Conservation (phyloP, 2,329 filamentous ascomycete species). For the Cadophora malorum region DNA sequence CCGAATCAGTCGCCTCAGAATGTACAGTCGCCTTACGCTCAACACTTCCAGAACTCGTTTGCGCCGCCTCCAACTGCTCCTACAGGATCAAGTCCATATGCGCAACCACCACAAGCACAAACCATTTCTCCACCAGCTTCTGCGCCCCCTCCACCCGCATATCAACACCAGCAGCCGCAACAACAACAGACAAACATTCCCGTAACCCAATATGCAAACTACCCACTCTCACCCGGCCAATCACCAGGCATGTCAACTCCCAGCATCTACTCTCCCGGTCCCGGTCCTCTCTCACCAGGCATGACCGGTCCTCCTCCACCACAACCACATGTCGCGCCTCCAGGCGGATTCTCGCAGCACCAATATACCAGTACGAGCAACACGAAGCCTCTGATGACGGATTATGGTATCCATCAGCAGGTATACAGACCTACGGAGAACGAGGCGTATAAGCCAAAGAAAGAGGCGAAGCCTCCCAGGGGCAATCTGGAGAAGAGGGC, state of each 20-base stretch:
- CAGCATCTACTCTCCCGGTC: slow-evolving; percentile 33
- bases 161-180: slow-evolving; percentile 28
- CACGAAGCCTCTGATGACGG: slow-evolving; percentile 47
- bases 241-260: slow-evolving; percentile 46
- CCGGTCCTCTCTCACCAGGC: background rate
- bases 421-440: slow-evolving; percentile 71
- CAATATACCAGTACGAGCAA: slow-evolving; percentile 47
- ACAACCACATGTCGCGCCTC: slow-evolving; percentile 47
- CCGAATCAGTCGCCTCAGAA: slow-evolving; percentile 30
- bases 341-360: slow-evolving; percentile 64
- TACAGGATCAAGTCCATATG: slow-evolving; percentile 33
- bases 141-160: slow-evolving; percentile 32
- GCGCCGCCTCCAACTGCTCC: slow-evolving; percentile 38
- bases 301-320: slow-evolving; percentile 17
- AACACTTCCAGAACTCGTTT: slow-evolving; percentile 39
- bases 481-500: slow-evolving; percentile 70
- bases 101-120: slow-evolving; percentile 33
- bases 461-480: slow-evolving; percentile 52
- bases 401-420: slow-evolving; percentile 71
- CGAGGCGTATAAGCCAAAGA: slow-evolving; percentile 56
- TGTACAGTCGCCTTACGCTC: slow-evolving; percentile 37
- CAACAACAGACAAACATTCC: slow-evolving; percentile 32
- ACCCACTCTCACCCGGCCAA: slow-evolving; percentile 50
- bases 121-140: slow-evolving; percentile 26
- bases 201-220: slow-evolving; percentile 52